Percentiles rank a stretch among this genome's conserved stretches.
Conservation (phyloP, 129 eudicot species). For the Flaveria bidentis region DNA sequence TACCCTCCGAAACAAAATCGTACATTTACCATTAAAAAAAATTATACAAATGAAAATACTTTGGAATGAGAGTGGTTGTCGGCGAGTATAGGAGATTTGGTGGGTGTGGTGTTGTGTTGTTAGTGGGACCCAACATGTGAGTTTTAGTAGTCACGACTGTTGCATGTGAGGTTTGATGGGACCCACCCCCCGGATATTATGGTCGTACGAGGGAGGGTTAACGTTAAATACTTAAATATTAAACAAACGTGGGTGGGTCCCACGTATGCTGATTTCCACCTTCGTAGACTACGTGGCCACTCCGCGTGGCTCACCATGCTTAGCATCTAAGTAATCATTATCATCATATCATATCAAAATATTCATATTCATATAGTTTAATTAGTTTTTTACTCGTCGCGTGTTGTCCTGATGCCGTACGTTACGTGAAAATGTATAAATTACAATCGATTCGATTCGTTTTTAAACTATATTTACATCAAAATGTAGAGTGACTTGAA, state of each 20-base stretch:
- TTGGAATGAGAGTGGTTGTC: neutral
- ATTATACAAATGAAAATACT: neutral
- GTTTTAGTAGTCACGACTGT: slow-evolving; percentile 29
- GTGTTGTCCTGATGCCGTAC: too few relatives aligned
- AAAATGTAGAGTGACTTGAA: too few relatives aligned
- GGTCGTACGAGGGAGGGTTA: slow-evolving; percentile 30
- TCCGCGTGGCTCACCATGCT: slow-evolving; percentile 29
- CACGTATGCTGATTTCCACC: slow-evolving; percentile 32
- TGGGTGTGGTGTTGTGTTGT: neutral
- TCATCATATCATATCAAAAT: neutral
- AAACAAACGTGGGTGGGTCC: slow-evolving; percentile 33
- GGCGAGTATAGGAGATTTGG: neutral
- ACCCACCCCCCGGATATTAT: slow-evolving; percentile 6
- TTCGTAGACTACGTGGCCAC: slow-evolving; percentile 34
- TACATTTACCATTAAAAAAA: too few relatives aligned
- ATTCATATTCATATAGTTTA: too few relatives aligned
- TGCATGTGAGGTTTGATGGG: slow-evolving; percentile 36
- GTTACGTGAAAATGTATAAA: too few relatives aligned
- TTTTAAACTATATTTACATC: too few relatives aligned
- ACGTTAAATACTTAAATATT: neutral
- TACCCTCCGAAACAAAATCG: too few relatives aligned
- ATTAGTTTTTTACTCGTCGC: too few relatives aligned
- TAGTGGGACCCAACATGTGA: slow-evolving; percentile 26
- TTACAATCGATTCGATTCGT: too few relatives aligned
- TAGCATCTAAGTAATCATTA: slow-evolving; percentile 27